Conservation (phyloP, 352 stramenopile species). For the Globisporangium ultimum region DNA sequence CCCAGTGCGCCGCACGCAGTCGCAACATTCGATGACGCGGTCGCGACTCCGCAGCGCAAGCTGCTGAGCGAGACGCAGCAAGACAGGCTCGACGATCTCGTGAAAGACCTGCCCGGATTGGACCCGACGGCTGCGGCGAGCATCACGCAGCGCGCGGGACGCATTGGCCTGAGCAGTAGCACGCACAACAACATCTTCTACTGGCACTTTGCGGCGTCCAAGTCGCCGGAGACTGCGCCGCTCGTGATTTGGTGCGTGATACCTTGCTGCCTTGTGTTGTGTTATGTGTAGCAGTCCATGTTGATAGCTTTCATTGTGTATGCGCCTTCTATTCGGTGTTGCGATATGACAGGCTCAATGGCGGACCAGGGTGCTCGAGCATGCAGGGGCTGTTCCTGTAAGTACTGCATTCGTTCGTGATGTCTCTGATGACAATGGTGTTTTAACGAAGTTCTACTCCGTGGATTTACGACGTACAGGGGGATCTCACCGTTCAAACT, state of each 20-base stretch:
- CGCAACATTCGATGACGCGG: slow-evolving; percentile 1
- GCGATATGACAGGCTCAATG: slow-evolving; percentile 51
- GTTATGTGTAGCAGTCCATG: too few relatives aligned
- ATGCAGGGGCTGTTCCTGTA: slow-evolving; percentile 77
- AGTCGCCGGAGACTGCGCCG: slow-evolving; percentile 41
- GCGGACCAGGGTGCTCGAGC: slow-evolving; percentile 78
- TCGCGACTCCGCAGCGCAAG: slow-evolving; percentile 5
- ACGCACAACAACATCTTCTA: slow-evolving; percentile 73
- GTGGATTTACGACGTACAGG: slow-evolving; percentile 12
- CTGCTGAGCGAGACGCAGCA: not conserved
- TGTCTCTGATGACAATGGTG: not conserved
- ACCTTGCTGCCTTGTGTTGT: too few relatives aligned
- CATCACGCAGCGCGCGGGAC: slow-evolving; percentile 64
- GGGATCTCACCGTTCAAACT: slow-evolving; percentile 73
- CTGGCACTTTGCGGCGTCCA: slow-evolving; percentile 66
- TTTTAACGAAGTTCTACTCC: not conserved
- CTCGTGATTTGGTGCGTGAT: slow-evolving; percentile 62
- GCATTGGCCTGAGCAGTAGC: slow-evolving; percentile 43
- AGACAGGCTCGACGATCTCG: slow-evolving; percentile 24
- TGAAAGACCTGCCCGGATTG: slow-evolving; percentile 51
- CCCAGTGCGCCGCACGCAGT: slow-evolving; percentile 5
- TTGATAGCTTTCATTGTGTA: too few relatives aligned
- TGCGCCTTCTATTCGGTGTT: too few relatives aligned
- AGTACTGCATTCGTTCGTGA: slow-evolving; percentile 1
- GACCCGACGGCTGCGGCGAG: slow-evolving; percentile 28